These are phyloP conservation scores for Termitomyces sp. DNA, from an alignment of 768 basidiomycete species.

Conservation along the genomic window DNA sequence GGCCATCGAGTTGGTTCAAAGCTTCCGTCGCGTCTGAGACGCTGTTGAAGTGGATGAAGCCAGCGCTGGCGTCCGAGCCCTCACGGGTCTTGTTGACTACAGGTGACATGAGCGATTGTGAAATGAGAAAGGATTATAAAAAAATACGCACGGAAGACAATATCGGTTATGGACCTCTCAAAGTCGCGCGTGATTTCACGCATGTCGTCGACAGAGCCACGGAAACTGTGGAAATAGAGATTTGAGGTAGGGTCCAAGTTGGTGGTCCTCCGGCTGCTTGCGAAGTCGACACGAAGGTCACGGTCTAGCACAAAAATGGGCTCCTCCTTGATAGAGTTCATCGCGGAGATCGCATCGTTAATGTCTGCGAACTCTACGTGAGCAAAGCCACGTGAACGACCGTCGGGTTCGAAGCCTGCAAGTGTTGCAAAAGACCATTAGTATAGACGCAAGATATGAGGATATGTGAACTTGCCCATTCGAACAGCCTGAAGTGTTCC, in stretches of 20 bases:
- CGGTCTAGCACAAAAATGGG: constrained; percentile 48
- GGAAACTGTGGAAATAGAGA: constrained; percentile 29
- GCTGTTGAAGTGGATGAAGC: constrained; percentile 52
- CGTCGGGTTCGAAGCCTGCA: constrained; percentile 23
- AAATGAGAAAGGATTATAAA: not conserved
- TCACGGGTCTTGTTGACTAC: constrained; percentile 31
- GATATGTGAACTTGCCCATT: constrained; percentile 31
- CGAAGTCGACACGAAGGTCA: constrained; percentile 39
- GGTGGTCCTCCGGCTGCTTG: constrained; percentile 11
- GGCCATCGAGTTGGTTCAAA: constrained; percentile 37
- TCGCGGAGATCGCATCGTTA: constrained; percentile 33
- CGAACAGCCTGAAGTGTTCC: constrained; percentile 35
- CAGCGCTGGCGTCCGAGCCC: constrained; percentile 27
- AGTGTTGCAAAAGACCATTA: not conserved
- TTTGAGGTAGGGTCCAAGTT: constrained; percentile 21
- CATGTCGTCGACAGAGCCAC: constrained; percentile 20
- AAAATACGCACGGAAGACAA: constrained; percentile 27
- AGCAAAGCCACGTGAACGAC: constrained; percentile 39
- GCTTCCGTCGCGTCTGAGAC: constrained; percentile 46
- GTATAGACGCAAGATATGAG: not conserved
- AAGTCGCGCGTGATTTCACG: constrained; percentile 22
- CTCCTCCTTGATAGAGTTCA: constrained; percentile 34
- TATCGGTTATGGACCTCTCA: constrained; percentile 22
- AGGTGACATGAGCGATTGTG: not conserved
- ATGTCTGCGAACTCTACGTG: constrained; percentile 39